Evolutionary conservation across 2,329 filamentous ascomycete species (phyloP).

Genomic region (Cercospora sp.): DNA sequence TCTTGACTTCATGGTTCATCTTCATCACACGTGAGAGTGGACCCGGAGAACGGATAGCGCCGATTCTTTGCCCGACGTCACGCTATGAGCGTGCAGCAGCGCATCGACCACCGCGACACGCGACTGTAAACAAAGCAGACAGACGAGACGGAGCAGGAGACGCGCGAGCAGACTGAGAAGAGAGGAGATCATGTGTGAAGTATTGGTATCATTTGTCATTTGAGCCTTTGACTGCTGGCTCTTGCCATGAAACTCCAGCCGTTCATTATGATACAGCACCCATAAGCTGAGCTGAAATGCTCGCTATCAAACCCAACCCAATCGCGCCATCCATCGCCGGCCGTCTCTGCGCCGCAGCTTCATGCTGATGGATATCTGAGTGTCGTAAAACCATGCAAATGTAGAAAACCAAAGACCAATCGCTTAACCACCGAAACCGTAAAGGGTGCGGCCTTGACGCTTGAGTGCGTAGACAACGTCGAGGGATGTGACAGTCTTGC

Average conservation of each 20-base stretch:
- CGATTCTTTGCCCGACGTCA: constrained; percentile 11
- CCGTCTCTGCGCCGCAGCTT: constrained; percentile 34
- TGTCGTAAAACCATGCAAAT: constrained; percentile 40
- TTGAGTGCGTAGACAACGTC: constrained; percentile 65
- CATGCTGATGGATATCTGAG: constrained; percentile 40
- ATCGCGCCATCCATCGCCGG: constrained; percentile 39
- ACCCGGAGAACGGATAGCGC: background rate
- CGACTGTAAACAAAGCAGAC: constrained; percentile 22
- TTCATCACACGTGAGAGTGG: background rate
- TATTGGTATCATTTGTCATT: constrained; percentile 31
- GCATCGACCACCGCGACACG: constrained; percentile 11
- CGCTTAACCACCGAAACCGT: constrained; percentile 66
- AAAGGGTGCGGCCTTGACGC: constrained; percentile 65
- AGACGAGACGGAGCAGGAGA: constrained; percentile 9
- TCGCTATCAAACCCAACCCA: constrained; percentile 31
- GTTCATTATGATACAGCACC: constrained; percentile 37
- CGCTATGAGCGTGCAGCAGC: background rate
- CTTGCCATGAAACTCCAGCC: constrained; percentile 33
- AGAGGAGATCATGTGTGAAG: constrained; percentile 19
- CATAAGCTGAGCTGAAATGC: constrained; percentile 33
- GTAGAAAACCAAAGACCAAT: constrained; percentile 28
- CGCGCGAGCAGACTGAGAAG: background rate
- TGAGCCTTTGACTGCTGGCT: constrained; percentile 30
- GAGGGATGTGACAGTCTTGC: constrained; percentile 67
- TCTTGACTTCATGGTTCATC: background rate